phyloP scores from a whole-genome alignment of 2,329 filamentous ascomycete genomes.

The Raffaelea albimanens region DNA sequence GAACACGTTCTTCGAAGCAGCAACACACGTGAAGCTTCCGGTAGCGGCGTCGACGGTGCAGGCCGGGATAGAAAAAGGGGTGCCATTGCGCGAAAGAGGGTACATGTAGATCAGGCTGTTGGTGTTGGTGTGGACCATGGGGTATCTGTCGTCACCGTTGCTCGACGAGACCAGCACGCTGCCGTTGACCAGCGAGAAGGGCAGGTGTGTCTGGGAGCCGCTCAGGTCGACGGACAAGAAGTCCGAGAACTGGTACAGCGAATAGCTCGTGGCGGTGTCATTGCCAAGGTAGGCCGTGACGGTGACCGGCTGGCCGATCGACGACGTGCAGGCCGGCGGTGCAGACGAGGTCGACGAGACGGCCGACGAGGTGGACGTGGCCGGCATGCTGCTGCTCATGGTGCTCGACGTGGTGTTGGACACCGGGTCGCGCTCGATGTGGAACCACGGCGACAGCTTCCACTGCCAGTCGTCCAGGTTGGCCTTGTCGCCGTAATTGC shows the following conservation, averaged over 20 bases:
- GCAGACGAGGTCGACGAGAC: not conserved
- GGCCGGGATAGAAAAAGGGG: constrained; percentile 8
- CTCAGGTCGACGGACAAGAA: constrained; percentile 10
- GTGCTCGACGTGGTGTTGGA: not conserved
- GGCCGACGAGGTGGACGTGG: not conserved
- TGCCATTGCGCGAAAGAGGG: not conserved
- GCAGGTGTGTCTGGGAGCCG: constrained; percentile 1
- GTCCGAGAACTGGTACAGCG: constrained; percentile 11
- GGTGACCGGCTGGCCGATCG: not conserved
- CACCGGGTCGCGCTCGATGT: constrained; percentile 1
- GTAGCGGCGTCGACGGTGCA: constrained; percentile 3
- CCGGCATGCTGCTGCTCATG: not conserved
- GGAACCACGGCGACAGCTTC: constrained; percentile 13
- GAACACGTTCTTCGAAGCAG: constrained; percentile 3
- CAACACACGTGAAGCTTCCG: constrained; percentile 2
- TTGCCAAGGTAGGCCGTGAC: constrained; percentile 8
- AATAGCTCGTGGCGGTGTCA: constrained; percentile 2
- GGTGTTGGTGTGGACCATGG: constrained; percentile 10
- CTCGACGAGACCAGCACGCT: not conserved
- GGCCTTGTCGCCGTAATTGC: constrained; percentile 13
- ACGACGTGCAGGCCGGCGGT: not conserved
- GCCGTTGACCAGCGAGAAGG: not conserved
- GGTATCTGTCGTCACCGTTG: not conserved
- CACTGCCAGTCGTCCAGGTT: constrained; percentile 14
- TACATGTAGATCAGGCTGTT: constrained; percentile 14